Base-by-base conservation (phyloP, 306 rosid species). In the Pueraria montana region DNA sequence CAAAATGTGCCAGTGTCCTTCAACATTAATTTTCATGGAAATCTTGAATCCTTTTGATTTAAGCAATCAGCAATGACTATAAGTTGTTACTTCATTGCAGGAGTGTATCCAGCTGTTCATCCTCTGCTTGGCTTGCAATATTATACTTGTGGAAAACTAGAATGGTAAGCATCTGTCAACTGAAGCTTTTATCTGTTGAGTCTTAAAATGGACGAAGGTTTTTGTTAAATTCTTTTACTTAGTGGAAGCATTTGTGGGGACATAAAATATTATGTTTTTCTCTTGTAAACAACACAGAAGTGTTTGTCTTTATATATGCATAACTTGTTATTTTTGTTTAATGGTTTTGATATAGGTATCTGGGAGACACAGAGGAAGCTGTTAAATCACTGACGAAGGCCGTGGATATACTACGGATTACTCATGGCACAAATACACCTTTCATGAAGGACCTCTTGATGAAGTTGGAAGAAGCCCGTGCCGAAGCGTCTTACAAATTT, bases 111-210 rank as follows among this genome's bases (percentile, higher is more conserved):
- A 24, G 89, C 88, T 45, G 87, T 86, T 68, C 98, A 95, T 88
- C 99, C 99, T 18, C 80, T 92, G 85, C 97, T 93, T 72, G 98
- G 98, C 50, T 86, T 95, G 92, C 99, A 93, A 74, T 92, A 88
- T 76, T 95, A 91, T 87, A 88, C 99, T 10, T 86, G 94, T 84
- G 99, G 99, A 78, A 95, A 95, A 88, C 95, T 95, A 30, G 94
- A 92, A 91, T 93, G 99, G 99, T 92, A 65, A 87, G 95, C 78
- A 82, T 87, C 74, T 82, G 11, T 58, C 20, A 27, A 74, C 45
- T 43, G 59, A 75, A 74, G 72, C 74, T 76, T 78, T 61, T 11
- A 74, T 62, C 30, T 32, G n/a, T 56, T 65, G 49, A 55, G 45
- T 75, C n/a, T 62, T 34, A 55, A 75, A 43, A 27, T 42, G 12